Conservation (phyloP, 2,329 filamentous ascomycete species). For the Stagonosporopsis chrysanthemi region DNA sequence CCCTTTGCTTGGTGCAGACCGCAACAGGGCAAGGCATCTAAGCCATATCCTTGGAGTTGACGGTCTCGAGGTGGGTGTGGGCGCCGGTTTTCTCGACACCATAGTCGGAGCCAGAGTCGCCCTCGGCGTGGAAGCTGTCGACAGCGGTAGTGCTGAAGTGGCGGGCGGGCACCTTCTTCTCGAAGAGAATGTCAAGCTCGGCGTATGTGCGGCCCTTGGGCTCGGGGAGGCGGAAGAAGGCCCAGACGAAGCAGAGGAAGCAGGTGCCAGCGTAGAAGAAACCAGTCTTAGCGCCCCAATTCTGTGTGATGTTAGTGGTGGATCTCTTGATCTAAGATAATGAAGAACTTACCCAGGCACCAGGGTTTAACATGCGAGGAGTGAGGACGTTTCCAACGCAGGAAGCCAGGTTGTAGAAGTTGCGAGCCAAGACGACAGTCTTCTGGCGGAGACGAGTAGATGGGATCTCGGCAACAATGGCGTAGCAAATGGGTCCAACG, state of each 20-base stretch:
- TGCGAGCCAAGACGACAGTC: constrained; percentile 84
- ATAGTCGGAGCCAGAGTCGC: constrained; percentile 28
- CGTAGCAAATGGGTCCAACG: constrained; percentile 89
- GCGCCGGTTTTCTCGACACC: constrained; percentile 34
- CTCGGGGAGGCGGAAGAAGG: constrained; percentile 81
- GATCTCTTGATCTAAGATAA: no score
- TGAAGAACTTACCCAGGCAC: constrained; percentile 35
- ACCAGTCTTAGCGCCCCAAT: constrained; percentile 81
- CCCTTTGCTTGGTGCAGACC: neutral
- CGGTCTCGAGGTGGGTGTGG: constrained; percentile 36
- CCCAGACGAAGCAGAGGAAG: constrained; percentile 79
- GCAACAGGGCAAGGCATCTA: neutral
- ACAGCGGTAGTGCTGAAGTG: constrained; percentile 42
- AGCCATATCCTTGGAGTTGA: constrained; percentile 26
- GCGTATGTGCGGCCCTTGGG: constrained; percentile 81
- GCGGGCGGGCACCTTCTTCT: constrained; percentile 53
- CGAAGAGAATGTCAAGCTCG: constrained; percentile 84
- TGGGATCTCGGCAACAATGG: constrained; percentile 83
- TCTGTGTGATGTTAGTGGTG: constrained; percentile 13
- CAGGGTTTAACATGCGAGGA: constrained; percentile 47
- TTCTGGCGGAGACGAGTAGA: constrained; percentile 87
- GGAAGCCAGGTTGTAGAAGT: constrained; percentile 76
- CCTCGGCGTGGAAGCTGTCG: constrained; percentile 30
- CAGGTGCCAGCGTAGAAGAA: constrained; percentile 88
- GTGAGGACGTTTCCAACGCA: constrained; percentile 70